Percentiles rank a stretch among this genome's conserved stretches.
These are phyloP conservation scores for Ophiostoma sp. DNA, from an alignment of 2,329 filamentous ascomycete species.

Conservation along the genomic window DNA sequence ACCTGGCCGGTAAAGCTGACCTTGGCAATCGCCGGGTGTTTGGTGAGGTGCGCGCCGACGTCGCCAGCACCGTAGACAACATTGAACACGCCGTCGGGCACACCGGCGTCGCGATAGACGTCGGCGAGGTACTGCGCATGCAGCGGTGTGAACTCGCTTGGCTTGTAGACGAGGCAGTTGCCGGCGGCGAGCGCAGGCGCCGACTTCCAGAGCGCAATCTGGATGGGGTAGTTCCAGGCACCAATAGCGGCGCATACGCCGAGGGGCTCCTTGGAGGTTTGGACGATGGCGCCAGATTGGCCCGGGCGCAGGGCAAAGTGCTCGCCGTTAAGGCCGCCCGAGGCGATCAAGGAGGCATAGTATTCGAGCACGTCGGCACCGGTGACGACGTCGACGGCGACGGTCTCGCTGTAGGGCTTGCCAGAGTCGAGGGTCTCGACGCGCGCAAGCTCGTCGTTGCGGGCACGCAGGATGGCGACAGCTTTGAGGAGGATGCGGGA, in stretches of 20 bases:
- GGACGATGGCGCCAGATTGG: conserved; percentile 42
- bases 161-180: conserved; percentile 42
- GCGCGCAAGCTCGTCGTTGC: conserved; percentile 73
- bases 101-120: conserved; percentile 39
- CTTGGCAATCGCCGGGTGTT: conserved; percentile 46
- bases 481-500: conserved; percentile 73
- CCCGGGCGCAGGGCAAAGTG: conserved; percentile 37
- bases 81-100: conserved; percentile 42
- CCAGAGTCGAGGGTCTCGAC: conserved; percentile 82
- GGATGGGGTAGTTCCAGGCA: conserved; percentile 40
- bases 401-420: conserved; percentile 80
- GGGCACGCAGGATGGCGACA: conserved; percentile 63
- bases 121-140: conserved; percentile 35
- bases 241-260: conserved; percentile 35
- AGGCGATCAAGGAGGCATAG: conserved; percentile 34
- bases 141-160: conserved; percentile 41
- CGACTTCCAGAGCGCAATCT: conserved; percentile 37
- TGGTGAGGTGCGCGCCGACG: conserved; percentile 26
- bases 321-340: conserved; percentile 30
- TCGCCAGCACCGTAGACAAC: conserved; percentile 39
- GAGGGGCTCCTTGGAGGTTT: conserved; percentile 36
- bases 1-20: conserved; percentile 66
- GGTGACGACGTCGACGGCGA: conserved; percentile 66
- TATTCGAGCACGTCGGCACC: conserved; percentile 38
- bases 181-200: conserved; percentile 41